Percentiles rank a stretch among this genome's conserved stretches.
phyloP scores from a whole-genome alignment of 2,329 filamentous ascomycete species.

The Chaetomium globosum region DNA sequence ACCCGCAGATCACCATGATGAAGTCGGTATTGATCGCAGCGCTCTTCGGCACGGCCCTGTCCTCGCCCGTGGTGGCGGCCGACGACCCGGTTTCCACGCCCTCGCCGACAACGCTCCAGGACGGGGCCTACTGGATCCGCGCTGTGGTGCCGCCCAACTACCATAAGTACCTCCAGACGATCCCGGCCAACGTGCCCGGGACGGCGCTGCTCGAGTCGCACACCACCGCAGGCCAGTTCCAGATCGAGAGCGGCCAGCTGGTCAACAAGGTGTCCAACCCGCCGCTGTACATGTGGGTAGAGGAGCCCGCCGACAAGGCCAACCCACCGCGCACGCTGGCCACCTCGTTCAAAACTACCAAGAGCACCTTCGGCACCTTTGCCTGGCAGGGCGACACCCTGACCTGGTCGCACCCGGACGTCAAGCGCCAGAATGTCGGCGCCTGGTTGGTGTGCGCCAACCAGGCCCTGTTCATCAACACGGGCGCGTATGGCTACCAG shows the following conservation, averaged over 20 bases:
- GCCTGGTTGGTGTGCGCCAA: conserved; percentile 62
- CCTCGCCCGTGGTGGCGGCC: conserved; percentile 27
- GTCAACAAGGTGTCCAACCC: conserved; percentile 52
- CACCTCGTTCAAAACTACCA: conserved; percentile 54
- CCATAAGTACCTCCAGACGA: conserved; percentile 57
- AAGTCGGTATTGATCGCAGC: conserved; percentile 26
- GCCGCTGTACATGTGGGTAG: conserved; percentile 52
- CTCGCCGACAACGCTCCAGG: conserved; percentile 49
- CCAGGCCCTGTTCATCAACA: conserved; percentile 58
- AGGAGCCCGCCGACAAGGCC: conserved; percentile 47
- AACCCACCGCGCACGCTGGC: conserved; percentile 52
- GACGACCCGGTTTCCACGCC: conserved; percentile 28
- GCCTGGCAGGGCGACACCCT: conserved; percentile 61
- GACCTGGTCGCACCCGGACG: conserved; percentile 54
- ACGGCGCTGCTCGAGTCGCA: conserved; percentile 55
- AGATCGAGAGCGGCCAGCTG: conserved; percentile 58
- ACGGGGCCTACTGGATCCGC: conserved; percentile 60
- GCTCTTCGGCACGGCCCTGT: conserved; percentile 30
- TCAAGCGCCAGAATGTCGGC: conserved; percentile 57
- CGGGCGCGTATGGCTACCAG: conserved; percentile 60
- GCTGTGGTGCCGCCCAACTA: conserved; percentile 61
- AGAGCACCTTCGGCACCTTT: conserved; percentile 60
- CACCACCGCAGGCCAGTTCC: conserved; percentile 61
- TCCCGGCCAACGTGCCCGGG: conserved; percentile 48
- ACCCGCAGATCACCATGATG: conserved; percentile 17